Base-by-base conservation (phyloP, 768 basidiomycete species). In the Hygrocybe punicea region DNA sequence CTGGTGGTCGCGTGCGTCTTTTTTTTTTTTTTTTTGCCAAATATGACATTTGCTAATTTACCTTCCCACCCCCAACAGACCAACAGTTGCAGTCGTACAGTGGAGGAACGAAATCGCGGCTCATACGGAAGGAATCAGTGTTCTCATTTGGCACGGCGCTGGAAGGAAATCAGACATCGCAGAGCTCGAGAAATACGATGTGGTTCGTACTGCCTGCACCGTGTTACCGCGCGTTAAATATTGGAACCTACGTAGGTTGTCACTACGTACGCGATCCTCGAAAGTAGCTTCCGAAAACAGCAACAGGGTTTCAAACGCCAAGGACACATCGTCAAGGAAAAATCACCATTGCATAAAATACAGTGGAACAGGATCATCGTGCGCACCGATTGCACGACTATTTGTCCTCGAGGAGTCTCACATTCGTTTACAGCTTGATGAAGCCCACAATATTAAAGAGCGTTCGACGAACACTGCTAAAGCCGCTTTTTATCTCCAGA, bases 381-480 rank as follows among this genome's bases (percentile, higher is more conserved):
- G 62, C 25, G 86, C 79, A n/a, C 45, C 49, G 16, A 14, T 51
- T 21, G 39, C 40, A 23, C 19, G 17, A 4, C 14, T 19, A 39
- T n/a, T 8, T 6, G 3, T 33, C 19, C n/a, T n/a, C 7, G 35
- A 35, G 35, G 21, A 13, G n/a, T 11, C 48, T 35, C 49, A 55
- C 54, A 57, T 36, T 53, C 14, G 11, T 34, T 14, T 55, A 3
- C 58, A 91, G 89, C 82, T 97, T 44, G 94, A 98, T 62, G 94
- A 97, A 75, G 96, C 95, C 5, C 96, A 98, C 72, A 98, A 95
- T 68, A 98, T 98, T 77, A 98, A 98, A 67, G 96, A 98, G 67
- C 84, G 96, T 3, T 75, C 84, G 3, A 94, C 92, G 1, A 98
- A 96, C 67, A 98, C 96, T 0, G 95, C 96, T 1, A 98, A 96